phyloP scores from a whole-genome alignment of 352 stramenopile species.

The Phytophthora uliginosa region DNA sequence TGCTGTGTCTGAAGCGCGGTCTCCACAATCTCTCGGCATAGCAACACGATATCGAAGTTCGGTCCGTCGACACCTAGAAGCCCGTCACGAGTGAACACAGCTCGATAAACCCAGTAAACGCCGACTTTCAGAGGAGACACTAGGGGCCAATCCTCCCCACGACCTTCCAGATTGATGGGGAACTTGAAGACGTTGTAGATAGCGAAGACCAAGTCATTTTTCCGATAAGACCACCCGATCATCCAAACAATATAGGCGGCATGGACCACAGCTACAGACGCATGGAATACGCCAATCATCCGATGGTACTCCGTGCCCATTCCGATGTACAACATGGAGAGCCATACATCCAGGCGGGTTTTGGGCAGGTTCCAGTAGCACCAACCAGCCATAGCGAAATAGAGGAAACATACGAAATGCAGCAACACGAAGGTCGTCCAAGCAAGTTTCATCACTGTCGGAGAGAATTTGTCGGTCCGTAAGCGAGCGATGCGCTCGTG shows the following conservation, averaged over 20 bases:
- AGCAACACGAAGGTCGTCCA: constrained; percentile 35
- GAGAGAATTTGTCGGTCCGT: constrained; percentile 27
- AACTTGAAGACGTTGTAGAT: constrained; percentile 33
- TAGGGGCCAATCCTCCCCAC: constrained; percentile 8
- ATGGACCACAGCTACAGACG: constrained; percentile 26
- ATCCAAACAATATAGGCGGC: constrained; percentile 35
- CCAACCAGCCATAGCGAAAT: constrained; percentile 27
- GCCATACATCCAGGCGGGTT: constrained; percentile 36
- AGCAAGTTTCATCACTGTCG: constrained; percentile 14
- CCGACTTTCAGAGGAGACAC: constrained; percentile 16
- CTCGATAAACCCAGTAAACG: constrained; percentile 24
- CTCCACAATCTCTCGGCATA: constrained; percentile 21
- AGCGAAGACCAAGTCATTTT: constrained; percentile 32
- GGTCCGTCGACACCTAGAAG: constrained; percentile 39
- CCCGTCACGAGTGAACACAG: constrained; percentile 34
- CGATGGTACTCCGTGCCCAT: constrained; percentile 29
- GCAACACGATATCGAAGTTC: constrained; percentile 40
- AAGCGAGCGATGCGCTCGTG: constrained; percentile 11
- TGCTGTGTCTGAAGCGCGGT: constrained; percentile 20
- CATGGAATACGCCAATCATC: constrained; percentile 21
- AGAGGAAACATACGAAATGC: constrained; percentile 38
- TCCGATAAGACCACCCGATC: constrained; percentile 27
- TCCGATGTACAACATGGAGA: constrained; percentile 38
- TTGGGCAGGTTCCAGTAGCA: constrained; percentile 41
- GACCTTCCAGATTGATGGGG: background rate